Percentiles rank a stretch among this genome's conserved stretches.
phyloP scores from a whole-genome alignment of 2,329 filamentous ascomycete species.

The Hypoxylon sp. region DNA sequence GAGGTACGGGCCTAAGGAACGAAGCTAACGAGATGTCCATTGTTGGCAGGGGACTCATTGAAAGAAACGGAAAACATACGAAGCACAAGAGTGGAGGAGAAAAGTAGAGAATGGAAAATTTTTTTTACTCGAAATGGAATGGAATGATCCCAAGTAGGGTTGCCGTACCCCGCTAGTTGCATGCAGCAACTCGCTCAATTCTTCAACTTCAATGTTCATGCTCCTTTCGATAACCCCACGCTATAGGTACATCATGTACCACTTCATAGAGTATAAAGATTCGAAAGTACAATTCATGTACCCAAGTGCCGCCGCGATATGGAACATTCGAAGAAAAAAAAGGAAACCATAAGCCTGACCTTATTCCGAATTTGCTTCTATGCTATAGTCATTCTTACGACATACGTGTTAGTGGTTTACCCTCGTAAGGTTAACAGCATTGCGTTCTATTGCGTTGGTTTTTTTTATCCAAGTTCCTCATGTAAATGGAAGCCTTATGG shows the following conservation, averaged over 20 bases:
- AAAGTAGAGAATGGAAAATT: conserved; percentile 33
- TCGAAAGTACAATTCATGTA: neutral
- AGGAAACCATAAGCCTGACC: neutral
- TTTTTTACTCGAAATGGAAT: conserved; percentile 32
- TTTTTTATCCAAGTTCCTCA: neutral
- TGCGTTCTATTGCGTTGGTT: neutral
- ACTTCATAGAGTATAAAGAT: neutral
- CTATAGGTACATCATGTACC: no score
- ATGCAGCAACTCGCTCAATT: conserved; percentile 9
- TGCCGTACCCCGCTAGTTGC: conserved; percentile 29
- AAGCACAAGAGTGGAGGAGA: conserved; percentile 41
- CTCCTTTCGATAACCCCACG: neutral
- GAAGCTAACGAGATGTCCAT: conserved; percentile 34
- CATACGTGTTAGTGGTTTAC: neutral
- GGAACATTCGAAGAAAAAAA: neutral
- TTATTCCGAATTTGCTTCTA: neutral
- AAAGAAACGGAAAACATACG: conserved; percentile 21
- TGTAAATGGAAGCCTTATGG: conserved; percentile 1
- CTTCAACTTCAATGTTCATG: neutral
- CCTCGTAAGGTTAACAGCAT: neutral
- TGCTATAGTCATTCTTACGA: neutral
- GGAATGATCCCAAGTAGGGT: conserved; percentile 21
- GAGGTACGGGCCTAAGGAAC: conserved; percentile 33
- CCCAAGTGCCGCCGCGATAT: neutral
- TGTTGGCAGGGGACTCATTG: conserved; percentile 16